Evolutionary conservation across 129 eudicot genomes (phyloP), one percentile per base, ranked within the genome.

Genomic region (Deinandra increscens): DNA sequence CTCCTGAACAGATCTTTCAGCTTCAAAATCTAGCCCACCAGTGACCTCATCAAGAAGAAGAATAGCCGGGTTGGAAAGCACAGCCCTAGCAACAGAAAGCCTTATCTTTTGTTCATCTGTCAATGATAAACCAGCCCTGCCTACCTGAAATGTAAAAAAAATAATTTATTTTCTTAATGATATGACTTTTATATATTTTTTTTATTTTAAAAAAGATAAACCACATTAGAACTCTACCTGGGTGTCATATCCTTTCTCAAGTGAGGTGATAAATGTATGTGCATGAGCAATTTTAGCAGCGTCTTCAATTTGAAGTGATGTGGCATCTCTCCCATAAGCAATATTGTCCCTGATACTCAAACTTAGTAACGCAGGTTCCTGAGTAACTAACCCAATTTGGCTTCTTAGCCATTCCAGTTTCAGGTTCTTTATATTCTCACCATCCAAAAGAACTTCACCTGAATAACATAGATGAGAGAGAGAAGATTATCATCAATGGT

Each of bases 11-110:
- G 89, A 82, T 80, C 83, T 81, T 80, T 92, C 98, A 79, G 98
- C 96, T 83, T 89, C 98, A 83, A 92, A 88, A 76, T 92, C 98
- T 81, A 92, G 92, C 46, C 96, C 98, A 77, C 98, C 96, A 5
- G 98, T 92, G 10, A 89, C 98, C 79, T 92, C 98, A 71, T 92
- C 98, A 63, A 92, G 98, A 29, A 92, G 90, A 62, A 92, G 91
- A 68, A 92, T 86, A 18, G 96, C 83, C 29, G 98, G 98, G 69
- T 87, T 92, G 26, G 89, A 88, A 71, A 92, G 87, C 60, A 92
- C 96, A 4, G 96, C 98, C 75, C 98, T 84, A 14, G 98, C 98
- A 64, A 92, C 80, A 53, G 96, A 88, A 61, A 92, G 91, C 46
- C 87, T 89, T 31, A 88, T 88, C 69, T 92, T 92, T 75, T 92